These are phyloP conservation scores for Tuber microsphaerosporum DNA, from an alignment of 495 filamentous ascomycete species.

Conservation along the genomic window DNA sequence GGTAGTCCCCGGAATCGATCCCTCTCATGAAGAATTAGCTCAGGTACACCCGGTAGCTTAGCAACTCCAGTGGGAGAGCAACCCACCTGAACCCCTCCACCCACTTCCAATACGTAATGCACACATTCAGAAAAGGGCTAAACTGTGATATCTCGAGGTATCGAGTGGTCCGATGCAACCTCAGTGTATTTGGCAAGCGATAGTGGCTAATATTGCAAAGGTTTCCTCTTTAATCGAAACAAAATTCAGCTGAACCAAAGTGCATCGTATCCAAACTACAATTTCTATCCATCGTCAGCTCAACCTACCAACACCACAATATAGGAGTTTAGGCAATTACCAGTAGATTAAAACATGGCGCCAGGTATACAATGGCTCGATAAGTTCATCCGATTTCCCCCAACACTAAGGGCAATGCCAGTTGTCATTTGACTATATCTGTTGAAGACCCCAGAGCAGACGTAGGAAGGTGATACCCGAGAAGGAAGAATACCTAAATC, in stretches of 20 bases:
- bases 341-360: background rate
- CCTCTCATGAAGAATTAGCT: background rate
- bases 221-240: background rate
- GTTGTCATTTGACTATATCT: background rate
- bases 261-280: background rate
- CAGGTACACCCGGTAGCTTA: too few species aligned
- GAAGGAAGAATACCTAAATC: background rate
- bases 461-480: background rate
- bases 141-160: background rate
- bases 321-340: background rate
- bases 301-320: background rate
- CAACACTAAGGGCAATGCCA: background rate
- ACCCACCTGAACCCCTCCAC: background rate
- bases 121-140: background rate
- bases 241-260: background rate
- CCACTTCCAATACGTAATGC: background rate
- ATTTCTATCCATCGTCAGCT: background rate
- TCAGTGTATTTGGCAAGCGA: background rate
- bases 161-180: background rate
- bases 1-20: background rate
- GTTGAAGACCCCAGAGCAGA: background rate
- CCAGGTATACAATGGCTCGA: background rate
- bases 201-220: background rate
- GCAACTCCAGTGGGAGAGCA: background rate
- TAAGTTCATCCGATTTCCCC: background rate